Evolutionary conservation across 106 monocot genomes (phyloP).

Genomic region (Amphibolis antarctica): DNA sequence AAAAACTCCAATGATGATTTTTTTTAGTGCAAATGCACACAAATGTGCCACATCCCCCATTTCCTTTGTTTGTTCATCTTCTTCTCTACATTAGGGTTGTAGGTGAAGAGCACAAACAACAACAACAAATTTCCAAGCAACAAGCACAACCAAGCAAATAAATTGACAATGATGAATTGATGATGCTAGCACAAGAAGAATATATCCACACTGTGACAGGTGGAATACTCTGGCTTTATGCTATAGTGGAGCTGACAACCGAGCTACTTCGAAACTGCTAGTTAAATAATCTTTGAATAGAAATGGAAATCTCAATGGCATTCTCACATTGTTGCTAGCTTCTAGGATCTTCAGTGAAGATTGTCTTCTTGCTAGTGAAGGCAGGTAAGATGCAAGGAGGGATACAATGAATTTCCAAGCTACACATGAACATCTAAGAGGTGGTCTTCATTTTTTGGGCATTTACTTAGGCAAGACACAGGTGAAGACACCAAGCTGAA

Average conservation of each 20-base stretch:
- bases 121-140: no score
- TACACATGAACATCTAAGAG: constrained; percentile 45
- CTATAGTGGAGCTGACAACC: constrained; percentile 39
- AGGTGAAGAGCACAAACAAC: no score
- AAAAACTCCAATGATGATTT: no score
- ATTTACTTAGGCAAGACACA: constrained; percentile 60
- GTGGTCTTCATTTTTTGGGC: constrained; percentile 55
- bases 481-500: no score
- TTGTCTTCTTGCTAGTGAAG: constrained; percentile 49
- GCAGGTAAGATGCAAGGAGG: constrained; percentile 57
- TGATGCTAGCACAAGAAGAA: no score
- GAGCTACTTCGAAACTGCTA: constrained; percentile 60
- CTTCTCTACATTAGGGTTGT: no score
- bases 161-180: no score
- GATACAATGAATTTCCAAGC: constrained; percentile 35
- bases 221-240: constrained; percentile 84
- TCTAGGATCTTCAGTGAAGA: constrained; percentile 73
- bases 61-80: no score
- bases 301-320: constrained; percentile 56
- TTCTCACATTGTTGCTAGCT: constrained; percentile 55
- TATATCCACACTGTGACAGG: constrained; percentile 57
- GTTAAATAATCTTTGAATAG: constrained; percentile 53
- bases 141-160: no score
- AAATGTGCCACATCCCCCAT: no score
- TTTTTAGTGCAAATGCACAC: no score